Evolutionary conservation across 1,284 basidiomycete genomes (phyloP).

Genomic region (Trametes sp.): DNA sequence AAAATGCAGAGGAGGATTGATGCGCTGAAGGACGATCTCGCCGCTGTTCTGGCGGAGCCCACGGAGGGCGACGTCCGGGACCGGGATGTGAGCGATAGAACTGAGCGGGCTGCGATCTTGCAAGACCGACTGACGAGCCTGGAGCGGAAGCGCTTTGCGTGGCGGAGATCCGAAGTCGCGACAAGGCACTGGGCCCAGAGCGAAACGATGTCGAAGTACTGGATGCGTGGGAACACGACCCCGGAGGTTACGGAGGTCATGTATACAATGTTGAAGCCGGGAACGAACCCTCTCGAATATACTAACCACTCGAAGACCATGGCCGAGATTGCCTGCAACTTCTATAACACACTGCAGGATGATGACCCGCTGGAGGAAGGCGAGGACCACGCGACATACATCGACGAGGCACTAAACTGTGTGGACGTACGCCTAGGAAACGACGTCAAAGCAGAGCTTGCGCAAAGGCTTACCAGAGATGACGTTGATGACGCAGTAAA

Average conservation of each 20-base stretch:
- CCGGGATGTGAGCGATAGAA: background rate
- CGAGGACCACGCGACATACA: background rate
- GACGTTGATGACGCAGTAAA: background rate
- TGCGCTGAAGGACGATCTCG: background rate
- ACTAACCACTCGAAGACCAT: background rate
- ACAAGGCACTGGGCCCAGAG: background rate
- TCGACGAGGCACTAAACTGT: background rate
- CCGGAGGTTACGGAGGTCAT: background rate
- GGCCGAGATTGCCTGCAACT: background rate
- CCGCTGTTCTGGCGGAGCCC: background rate
- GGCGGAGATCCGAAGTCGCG: background rate
- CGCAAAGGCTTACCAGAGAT: background rate
- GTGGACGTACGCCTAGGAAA: background rate
- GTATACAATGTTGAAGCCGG: background rate
- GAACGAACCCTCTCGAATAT: background rate
- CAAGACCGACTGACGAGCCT: background rate
- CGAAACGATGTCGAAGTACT: background rate
- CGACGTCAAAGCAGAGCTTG: background rate
- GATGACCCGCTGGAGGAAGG: background rate
- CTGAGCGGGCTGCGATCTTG: background rate
- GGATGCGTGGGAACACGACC: background rate
- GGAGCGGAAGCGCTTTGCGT: background rate
- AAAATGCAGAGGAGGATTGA: background rate
- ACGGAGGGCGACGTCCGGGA: background rate
- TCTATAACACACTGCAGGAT: background rate